These are phyloP conservation scores for Puya raimondii DNA, from an alignment of 176 grass and related monocot species.

Conservation along the genomic window DNA sequence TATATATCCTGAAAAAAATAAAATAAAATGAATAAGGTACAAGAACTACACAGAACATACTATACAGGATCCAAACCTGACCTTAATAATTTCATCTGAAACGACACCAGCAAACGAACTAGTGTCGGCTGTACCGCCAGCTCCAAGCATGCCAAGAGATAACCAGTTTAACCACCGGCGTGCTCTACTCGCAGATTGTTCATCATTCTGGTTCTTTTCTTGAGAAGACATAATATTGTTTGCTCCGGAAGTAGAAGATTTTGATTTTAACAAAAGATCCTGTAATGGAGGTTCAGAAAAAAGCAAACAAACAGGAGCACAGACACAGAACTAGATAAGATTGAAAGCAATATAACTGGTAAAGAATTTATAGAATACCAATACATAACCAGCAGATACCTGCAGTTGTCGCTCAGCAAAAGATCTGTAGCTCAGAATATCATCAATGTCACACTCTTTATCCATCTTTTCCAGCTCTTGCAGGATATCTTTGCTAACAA, in stretches of 20 bases:
- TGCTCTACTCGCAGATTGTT: conserved; percentile 39
- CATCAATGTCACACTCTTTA: conserved; percentile 87
- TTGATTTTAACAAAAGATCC: conserved; percentile 54
- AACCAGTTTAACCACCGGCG: conserved; percentile 95
- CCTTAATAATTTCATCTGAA: conserved; percentile 99
- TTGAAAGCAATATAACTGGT: background rate
- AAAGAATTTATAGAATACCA: background rate
- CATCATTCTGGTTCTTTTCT: conserved; percentile 51
- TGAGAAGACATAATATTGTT: conserved; percentile 34
- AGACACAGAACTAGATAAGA: conserved; percentile 6
- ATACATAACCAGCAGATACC: conserved; percentile 28
- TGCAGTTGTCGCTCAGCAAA: conserved; percentile 74
- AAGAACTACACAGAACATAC: background rate
- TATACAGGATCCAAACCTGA: conserved; percentile 20
- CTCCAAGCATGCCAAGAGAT: conserved; percentile 98
- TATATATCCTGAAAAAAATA: conserved; percentile 75
- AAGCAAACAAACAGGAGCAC: background rate
- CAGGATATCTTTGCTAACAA: conserved; percentile 68
- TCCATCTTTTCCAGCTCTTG: conserved; percentile 83
- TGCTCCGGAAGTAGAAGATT: conserved; percentile 12
- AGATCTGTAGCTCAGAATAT: conserved; percentile 86
- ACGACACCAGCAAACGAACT: conserved; percentile 89
- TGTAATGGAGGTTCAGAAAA: conserved; percentile 32
- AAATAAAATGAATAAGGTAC: conserved; percentile 20
- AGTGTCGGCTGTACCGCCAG: conserved; percentile 73